These are phyloP conservation scores for Penicillium oxalicum DNA, from an alignment of 2,329 filamentous ascomycete genomes.

Conservation along the genomic window DNA sequence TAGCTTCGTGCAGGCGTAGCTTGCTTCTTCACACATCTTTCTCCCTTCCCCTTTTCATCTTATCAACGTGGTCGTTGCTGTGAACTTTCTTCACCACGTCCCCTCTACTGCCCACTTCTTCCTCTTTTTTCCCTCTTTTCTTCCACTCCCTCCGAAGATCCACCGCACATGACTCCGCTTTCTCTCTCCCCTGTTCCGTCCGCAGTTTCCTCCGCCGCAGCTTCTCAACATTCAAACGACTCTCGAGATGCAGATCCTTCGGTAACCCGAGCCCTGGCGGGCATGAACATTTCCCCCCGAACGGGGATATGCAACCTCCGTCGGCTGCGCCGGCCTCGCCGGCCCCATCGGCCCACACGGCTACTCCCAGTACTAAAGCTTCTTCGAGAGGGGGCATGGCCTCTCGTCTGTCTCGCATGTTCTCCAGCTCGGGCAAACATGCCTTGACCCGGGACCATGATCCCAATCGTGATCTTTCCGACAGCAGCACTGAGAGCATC, in stretches of 20 bases:
- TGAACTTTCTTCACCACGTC: slow-evolving; percentile 13
- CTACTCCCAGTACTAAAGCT: slow-evolving; percentile 18
- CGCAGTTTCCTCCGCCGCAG: slow-evolving; percentile 37
- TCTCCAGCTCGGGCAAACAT: slow-evolving; percentile 37
- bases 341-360: too few species aligned
- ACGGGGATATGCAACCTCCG: slow-evolving; percentile 31
- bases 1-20: slow-evolving; percentile 14
- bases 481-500: slow-evolving; percentile 34
- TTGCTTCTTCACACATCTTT: slow-evolving; percentile 5
- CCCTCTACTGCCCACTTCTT: background rate
- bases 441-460: slow-evolving; percentile 27
- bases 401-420: slow-evolving; percentile 43
- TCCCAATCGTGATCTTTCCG: slow-evolving; percentile 30
- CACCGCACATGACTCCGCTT: slow-evolving; percentile 39
- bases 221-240: slow-evolving; percentile 37
- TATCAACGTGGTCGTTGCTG: slow-evolving; percentile 3
- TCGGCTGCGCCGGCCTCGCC: slow-evolving; percentile 19
- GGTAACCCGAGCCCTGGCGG: slow-evolving; percentile 42
- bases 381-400: slow-evolving; percentile 40
- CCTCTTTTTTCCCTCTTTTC: slow-evolving; percentile 15
- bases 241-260: slow-evolving; percentile 34
- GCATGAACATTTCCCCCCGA: slow-evolving; percentile 36
- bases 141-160: slow-evolving; percentile 7
- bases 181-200: slow-evolving; percentile 40
- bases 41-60: slow-evolving; percentile 1